Evolutionary conservation across 352 stramenopile genomes (phyloP).

Genomic region (Pseudoperonospora humuli): DNA sequence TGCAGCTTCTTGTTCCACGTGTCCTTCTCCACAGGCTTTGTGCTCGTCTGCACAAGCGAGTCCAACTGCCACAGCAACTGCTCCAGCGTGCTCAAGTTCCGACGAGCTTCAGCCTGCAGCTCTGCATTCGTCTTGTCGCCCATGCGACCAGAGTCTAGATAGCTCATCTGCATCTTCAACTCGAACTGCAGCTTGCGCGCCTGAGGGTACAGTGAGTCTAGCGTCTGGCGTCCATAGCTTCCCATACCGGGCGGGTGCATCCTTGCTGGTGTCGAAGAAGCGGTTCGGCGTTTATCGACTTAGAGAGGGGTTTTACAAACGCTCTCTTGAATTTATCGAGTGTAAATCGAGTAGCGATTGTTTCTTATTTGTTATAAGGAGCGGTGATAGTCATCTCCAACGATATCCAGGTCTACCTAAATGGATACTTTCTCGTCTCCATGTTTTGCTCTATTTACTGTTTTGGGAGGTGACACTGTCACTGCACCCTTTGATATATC

Average conservation of each 20-base stretch:
- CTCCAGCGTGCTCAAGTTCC: conserved; percentile 64
- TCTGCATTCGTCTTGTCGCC: conserved; percentile 46
- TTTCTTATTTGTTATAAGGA: no score
- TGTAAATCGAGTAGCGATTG: no score
- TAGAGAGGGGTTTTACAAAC: no score
- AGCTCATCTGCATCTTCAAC: conserved; percentile 86
- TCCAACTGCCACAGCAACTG: conserved; percentile 78
- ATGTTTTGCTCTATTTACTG: no score
- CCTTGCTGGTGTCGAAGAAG: no score
- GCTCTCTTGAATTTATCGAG: no score
- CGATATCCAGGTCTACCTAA: no score
- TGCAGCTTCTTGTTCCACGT: conserved; percentile 79
- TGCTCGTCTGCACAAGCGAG: conserved; percentile 61
- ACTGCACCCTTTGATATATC: no score
- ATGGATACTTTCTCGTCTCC: no score
- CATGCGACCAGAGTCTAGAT: conserved; percentile 57
- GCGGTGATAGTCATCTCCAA: no score
- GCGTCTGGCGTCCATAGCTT: conserved; percentile 23
- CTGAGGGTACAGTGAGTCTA: conserved; percentile 72
- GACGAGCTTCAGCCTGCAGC: conserved; percentile 56
- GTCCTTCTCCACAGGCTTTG: conserved; percentile 42
- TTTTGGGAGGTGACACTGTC: no score
- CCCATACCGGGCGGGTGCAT: not conserved
- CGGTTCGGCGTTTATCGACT: no score
- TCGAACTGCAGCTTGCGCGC: conserved; percentile 82